Percentiles rank a stretch among this genome's conserved stretches.
Conservation (phyloP, 73 alveolate species). For the Paraurostyla sp. region DNA sequence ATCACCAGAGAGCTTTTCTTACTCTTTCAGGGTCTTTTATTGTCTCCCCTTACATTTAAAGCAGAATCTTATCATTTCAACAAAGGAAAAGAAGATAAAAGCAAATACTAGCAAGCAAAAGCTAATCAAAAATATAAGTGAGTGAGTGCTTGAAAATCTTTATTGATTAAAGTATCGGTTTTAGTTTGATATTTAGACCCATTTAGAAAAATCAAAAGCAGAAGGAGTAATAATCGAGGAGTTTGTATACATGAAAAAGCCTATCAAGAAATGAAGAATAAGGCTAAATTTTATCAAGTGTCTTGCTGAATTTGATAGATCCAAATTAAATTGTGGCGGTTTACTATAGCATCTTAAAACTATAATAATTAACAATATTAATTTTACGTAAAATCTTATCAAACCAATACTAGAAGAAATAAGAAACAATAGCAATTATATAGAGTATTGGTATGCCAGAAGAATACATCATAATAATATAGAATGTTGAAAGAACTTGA, state of each 20-base stretch:
- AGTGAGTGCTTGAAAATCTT: constrained; percentile 33
- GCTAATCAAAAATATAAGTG: constrained; percentile 9
- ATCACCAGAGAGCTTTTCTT: no score
- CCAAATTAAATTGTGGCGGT: constrained; percentile 39
- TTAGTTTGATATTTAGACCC: not conserved
- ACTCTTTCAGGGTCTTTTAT: no score
- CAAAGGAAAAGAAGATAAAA: not conserved
- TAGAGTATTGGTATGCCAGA: constrained; percentile 80
- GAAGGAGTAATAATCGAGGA: constrained; percentile 53
- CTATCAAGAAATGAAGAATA: constrained; percentile 66
- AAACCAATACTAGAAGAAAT: constrained; percentile 78
- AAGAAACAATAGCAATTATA: constrained; percentile 13
- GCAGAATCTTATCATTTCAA: not conserved
- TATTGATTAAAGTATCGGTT: constrained; percentile 27
- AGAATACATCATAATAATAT: constrained; percentile 63
- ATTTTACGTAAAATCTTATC: constrained; percentile 66
- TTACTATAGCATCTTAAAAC: constrained; percentile 19
- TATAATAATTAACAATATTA: not conserved
- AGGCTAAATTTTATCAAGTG: constrained; percentile 40
- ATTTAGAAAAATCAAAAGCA: not conserved
- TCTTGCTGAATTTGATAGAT: constrained; percentile 21
- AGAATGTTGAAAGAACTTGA: constrained; percentile 52
- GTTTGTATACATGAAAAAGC: constrained; percentile 73
- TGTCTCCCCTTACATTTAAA: not conserved
- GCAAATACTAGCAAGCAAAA: not conserved